Conservation (phyloP, 345 rosid genomes). For the sweet orange (Citrus sinensis) region DVS_A1.0 CM039168.1:25583001-25583500, state of each 20-base stretch:
- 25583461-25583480: too few relatives aligned
- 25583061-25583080: neutral
- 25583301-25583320: too few relatives aligned
- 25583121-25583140: too few relatives aligned
- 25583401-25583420: too few relatives aligned
- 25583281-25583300: neutral
- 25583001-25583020: neutral
- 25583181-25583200: neutral
- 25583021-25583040: neutral
- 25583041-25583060: neutral
- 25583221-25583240: neutral
- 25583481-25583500: too few relatives aligned
- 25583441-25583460: too few relatives aligned
- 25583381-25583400: too few relatives aligned
- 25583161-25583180: fast-evolving
- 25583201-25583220: neutral
- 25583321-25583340: too few relatives aligned
- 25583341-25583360: too few relatives aligned
- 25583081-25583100: neutral
- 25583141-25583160: fast-evolving
- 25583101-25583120: neutral
- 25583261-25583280: neutral
- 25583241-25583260: neutral
- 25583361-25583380: too few relatives aligned
- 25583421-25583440: too few relatives aligned